Base-by-base conservation (phyloP, 805 yeast genomes). In the Wilhelminamyces savonicus region DNA sequence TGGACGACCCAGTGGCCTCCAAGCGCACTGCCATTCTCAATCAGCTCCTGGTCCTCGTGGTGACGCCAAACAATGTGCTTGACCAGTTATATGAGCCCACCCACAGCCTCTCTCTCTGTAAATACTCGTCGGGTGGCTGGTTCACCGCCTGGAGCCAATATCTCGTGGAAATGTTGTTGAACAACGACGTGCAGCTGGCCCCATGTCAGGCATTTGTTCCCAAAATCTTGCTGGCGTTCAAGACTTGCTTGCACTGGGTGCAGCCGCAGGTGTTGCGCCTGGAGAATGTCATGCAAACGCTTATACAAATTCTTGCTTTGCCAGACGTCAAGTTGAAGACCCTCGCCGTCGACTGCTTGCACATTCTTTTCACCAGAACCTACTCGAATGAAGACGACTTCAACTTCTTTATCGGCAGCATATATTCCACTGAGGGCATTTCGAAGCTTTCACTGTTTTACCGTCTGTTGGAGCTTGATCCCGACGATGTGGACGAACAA, bases 191-290 rank as follows among this genome's bases (percentile, higher is more conserved):
- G 22, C 35, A 47, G 2, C 41, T 51, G 15, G 33, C 46, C 3
- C 28, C 48, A 4, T 55, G 57, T 28, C 65, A 59, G 39, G 43
- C 48, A 16, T 78, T 78, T 47, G 78, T 78, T 2, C 71, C 82
- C 24, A 77, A 82, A 45, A 66, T 82, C 4, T 62, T 92, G 23
- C 84, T 87, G 37, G 81, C 94, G 4, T 71, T 90, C 48, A 92
- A 92, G 49, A 81, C 95, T 0, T 83, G 95, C 44, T 68, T 92
- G 36, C 87, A 83, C 44, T 92, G 98, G 98, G 74, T 88, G 6
- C 72, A 83, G 29, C 90, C 96, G 2, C 65, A 74, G 11, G 76
- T 88, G 1, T 69, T 90, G 31, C 71, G 79, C 25, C 60, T 69
- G 23, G 77, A 82, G 29, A 76, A 83, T 29, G 69, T 86, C 7